Conservation (phyloP, 176 grass and related monocot species). For the Raddia guianensis region DNA sequence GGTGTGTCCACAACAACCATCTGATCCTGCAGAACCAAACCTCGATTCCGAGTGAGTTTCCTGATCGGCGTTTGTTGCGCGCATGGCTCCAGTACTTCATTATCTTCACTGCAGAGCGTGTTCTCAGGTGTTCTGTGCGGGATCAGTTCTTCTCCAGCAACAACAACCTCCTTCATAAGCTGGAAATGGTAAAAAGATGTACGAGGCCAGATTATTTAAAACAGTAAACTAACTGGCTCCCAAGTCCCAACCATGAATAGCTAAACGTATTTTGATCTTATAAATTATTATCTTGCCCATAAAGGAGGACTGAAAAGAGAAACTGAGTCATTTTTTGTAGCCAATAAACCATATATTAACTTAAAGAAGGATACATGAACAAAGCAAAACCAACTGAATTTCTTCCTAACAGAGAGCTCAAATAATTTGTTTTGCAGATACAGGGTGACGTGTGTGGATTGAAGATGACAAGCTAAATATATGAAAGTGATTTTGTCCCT, state of each 20-base stretch:
- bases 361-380: neutral
- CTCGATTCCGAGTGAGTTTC: conserved; percentile 71
- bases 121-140: conserved; percentile 49
- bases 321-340: neutral
- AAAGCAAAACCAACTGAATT: neutral
- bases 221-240: neutral
- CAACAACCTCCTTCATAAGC: conserved; percentile 66
- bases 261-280: neutral
- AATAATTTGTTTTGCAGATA: neutral
- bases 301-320: neutral
- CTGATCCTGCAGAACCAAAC: conserved; percentile 67
- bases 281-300: neutral
- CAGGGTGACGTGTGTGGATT: neutral
- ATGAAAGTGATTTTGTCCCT: neutral
- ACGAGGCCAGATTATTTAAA: neutral
- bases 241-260: neutral
- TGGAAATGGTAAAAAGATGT: conserved; percentile 16
- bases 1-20: conserved; percentile 62
- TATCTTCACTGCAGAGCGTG: neutral
- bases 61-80: conserved; percentile 60
- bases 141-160: conserved; percentile 66
- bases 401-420: neutral
- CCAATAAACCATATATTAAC: neutral
- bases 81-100: neutral
- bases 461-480: neutral